Evolutionary conservation across 2,329 filamentous ascomycete species (phyloP), one percentile per base, ranked within the genome.

Genomic region (Fusarium compactum): DNA sequence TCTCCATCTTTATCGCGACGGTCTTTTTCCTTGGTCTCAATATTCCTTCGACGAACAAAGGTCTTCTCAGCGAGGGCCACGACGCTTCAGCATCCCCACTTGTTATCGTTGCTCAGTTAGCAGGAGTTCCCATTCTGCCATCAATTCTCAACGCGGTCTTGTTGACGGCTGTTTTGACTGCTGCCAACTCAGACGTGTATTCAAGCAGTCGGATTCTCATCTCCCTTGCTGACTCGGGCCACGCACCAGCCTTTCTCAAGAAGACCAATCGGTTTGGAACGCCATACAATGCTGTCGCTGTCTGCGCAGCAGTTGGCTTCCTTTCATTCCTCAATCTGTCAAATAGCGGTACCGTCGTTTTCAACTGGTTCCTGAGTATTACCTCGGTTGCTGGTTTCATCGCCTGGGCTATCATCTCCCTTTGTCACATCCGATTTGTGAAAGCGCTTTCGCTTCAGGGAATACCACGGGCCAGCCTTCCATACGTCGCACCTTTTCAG

Each of bases 291-390:
- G 85, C 82, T 10, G 85, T 89, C 1, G 77, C 87, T 7, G 80
- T 79, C 59, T 88, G 87, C 18, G 84, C 83, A 81, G 77, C 85
- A 1, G 84, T 93, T 72, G 89, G 89, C 38, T 83, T 91, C 14
- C 84, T 94, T 5, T 88, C 89, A 1, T 94, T 90, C 80, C 87
- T 94, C 78, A 92, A 91, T 75, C 84, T 91, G 15, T 89, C 87
- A 47, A 86, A 85, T 72, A 86, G 84, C 30, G 89, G 90, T 18
- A 85, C 87, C 46, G 83, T 83, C 7, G 91, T 92, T 8, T 93
- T 93, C 77, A 85, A 84, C 59, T 93, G 91, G 89, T 91, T 93
- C 76, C 85, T 89, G 74, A 92, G 91, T 76, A 85, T 93, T 57
- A 90, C 89, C 18, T 92, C 86, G 62, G 87, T 89, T 58, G 85